These are phyloP conservation scores for Tetrahymena borealis DNA, from an alignment of 73 alveolate species.

Conservation along the genomic window DNA sequence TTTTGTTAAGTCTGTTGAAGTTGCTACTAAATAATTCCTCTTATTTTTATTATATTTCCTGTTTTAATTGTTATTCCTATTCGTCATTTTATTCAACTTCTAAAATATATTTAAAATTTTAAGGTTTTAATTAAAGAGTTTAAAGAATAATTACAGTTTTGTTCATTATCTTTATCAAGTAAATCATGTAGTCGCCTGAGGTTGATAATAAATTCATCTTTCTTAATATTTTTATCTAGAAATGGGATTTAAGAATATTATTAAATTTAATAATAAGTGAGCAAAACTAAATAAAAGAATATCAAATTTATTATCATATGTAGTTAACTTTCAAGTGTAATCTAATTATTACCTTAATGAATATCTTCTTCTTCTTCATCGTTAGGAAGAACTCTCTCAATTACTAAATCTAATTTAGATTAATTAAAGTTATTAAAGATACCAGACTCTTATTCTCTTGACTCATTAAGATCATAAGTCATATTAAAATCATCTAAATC, in stretches of 20 bases:
- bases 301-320: no score
- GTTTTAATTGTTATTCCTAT: background rate
- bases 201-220: background rate
- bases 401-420: background rate
- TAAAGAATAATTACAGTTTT: background rate
- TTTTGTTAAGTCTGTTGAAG: background rate
- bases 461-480: background rate
- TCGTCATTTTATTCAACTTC: background rate
- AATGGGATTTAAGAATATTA: no score
- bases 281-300: no score
- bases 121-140: background rate
- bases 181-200: background rate
- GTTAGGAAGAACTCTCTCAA: background rate
- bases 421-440: background rate
- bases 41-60: background rate
- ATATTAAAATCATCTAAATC: background rate
- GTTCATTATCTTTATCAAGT: background rate
- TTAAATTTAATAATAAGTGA: no score
- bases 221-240: background rate
- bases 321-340: no score
- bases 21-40: background rate
- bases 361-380: background rate
- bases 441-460: background rate
- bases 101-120: background rate
- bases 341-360: no score